Base-by-base conservation (phyloP, 805 yeast genomes). In the Candida namnaoensis region DNA sequence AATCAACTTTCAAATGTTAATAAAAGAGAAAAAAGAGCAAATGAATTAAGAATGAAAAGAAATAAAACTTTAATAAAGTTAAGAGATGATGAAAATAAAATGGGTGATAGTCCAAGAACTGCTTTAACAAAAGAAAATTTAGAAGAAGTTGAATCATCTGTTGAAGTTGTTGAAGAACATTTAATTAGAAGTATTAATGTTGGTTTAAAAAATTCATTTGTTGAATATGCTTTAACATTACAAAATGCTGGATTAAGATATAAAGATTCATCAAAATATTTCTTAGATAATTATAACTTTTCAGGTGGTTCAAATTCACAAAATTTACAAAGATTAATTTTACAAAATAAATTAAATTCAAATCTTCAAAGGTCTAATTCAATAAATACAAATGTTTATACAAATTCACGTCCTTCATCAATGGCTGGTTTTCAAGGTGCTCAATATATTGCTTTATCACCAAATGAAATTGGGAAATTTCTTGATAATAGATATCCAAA, bases 151-250 rank as follows among this genome's bases (percentile, higher is more conserved):
- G 65, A 66, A 36, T 66, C 70, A 45, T 68, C 75, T 33, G 61
- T 74, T n/a, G 74, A 68, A 41, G 72, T 77, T 23, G 73, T 74
- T 7, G 72, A 72, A 44, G 71, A 65, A 28, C 83, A 78, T 51
- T 64, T 69, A 38, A 59, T 64, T 8, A 64, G 76, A 37, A 63
- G 78, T 0, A 69, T 78, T 23, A 64, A 65, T 36, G 63, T 56
- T 26, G 66, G 68, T 11, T 61, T 78, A 46, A 69, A 65, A 44
- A 68, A 66, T 14, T 58, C 78, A 1, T 51, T 75, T 10, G 54
- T 60, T 10, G 78, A 75, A 37, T 77, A 72, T 49, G 57, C 65
- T 35, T 35, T 49, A 7, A 36, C 51, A 7, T 38, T 52, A 33
- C 44, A 51, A 37, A 43, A 45, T 23, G 32, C 52, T 15, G 45